Base-by-base conservation (phyloP, 768 basidiomycete species). In the Goffeauzyma gilvescens region DNA sequence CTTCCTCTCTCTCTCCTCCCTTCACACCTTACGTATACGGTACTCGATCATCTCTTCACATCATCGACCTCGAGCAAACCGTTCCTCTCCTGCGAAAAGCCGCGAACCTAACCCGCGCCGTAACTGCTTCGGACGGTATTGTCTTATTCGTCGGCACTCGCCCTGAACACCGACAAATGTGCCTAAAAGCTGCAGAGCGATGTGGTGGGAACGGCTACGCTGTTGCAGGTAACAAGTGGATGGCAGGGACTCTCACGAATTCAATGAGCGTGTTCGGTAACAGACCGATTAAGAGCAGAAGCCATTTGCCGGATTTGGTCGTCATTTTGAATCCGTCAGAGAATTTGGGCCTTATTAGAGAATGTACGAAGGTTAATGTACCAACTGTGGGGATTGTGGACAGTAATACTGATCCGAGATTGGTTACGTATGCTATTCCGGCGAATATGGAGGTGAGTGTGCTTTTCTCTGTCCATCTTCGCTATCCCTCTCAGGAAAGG, bases 371-470 rank as follows among this genome's bases (percentile, higher is more conserved):
- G 42, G 73, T 79, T 48, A 79, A 89, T 57, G 74, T 96, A 43
- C 93, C 93, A 0, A 96, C 93, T 1, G 76, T 96, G 46, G 93
- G 79, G 25, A 77, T 96, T 46, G 75, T 89, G 41, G 93, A 98
- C 65, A 84, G 87, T 17, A 86, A 98, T 59, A 81, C 76, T 32
- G 93, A 98, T 66, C 93, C 93, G 5, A 76, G 93, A 20, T 71
- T 86, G 28, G 89, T 98, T 49, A 93, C 95, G 73, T 96, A 93
- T 63, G 81, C 93, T 32, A 95, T 98, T 57, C 89, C 87, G 0
- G 87, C 84, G n/a, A 98, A 96, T 63, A 85, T 90, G 66, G 93
- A 98, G 66, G 63, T 63, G 45, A 54, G 63, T 50, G 9, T 25
- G 17, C 31, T 26, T 9, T 8, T 1, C 22, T 26, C 20, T 17